These are phyloP conservation scores for Silene latifolia DNA, from an alignment of 148 eudicot genomes.

Conservation along the genomic window DNA sequence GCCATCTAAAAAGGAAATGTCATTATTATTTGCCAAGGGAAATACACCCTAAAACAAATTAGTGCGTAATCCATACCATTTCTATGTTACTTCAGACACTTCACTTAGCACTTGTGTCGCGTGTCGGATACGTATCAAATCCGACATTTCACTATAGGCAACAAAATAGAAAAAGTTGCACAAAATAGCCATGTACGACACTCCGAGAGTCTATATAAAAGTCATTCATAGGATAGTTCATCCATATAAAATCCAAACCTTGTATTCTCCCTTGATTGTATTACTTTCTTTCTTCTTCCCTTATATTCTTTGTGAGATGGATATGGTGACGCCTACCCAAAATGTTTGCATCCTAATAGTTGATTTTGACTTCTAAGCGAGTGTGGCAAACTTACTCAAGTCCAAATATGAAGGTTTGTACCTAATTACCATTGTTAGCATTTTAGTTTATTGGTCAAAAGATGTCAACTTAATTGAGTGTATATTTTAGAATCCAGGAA, in stretches of 20 bases:
- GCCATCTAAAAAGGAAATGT: neutral
- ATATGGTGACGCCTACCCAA: too few species aligned
- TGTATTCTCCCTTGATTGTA: neutral
- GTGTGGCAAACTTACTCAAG: too few species aligned
- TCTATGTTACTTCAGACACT: neutral
- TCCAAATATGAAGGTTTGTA: constrained; percentile 13
- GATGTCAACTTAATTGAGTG: neutral
- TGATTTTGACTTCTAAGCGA: neutral
- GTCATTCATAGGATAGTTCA: neutral
- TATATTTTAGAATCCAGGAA: neutral
- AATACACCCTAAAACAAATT: neutral
- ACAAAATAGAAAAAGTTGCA: too few species aligned
- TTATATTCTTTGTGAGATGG: too few species aligned
- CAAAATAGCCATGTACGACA: too few species aligned
- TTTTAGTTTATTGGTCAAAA: too few species aligned
- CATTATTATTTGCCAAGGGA: neutral
- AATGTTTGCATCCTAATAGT: too few species aligned
- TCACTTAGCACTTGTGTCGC: neutral
- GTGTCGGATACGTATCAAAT: too few species aligned
- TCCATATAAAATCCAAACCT: neutral
- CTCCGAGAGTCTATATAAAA: too few species aligned
- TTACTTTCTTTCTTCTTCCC: neutral
- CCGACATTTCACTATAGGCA: too few species aligned
- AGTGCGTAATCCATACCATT: neutral
- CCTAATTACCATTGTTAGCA: neutral